These are phyloP conservation scores for Vanrija sp. DNA, from an alignment of 1,284 basidiomycete genomes.

Conservation along the genomic window DNA sequence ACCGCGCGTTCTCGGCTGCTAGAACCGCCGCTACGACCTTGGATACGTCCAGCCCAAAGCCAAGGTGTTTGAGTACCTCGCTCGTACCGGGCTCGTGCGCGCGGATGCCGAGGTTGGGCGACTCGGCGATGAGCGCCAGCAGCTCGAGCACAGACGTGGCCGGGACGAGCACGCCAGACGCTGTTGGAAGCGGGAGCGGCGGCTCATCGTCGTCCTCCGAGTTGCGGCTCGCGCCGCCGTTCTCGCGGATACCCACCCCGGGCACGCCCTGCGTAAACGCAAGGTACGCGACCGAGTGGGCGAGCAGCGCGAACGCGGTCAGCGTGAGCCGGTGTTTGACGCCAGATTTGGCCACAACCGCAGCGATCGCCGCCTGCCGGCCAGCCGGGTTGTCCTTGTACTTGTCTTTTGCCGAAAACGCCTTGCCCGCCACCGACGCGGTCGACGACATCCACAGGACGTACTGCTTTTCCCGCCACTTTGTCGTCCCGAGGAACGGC, in stretches of 20 bases:
- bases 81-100: conserved; percentile 38
- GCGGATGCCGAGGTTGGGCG: conserved; percentile 26
- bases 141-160: conserved; percentile 32
- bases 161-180: conserved; percentile 17
- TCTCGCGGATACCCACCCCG: conserved; percentile 28
- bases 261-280: conserved; percentile 42
- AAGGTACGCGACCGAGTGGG: conserved; percentile 41
- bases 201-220: conserved; percentile 17
- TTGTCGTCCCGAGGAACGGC: conserved; percentile 35
- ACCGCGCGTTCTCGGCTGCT: conserved; percentile 21
- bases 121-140: conserved; percentile 23
- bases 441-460: conserved; percentile 39
- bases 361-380: conserved; percentile 6
- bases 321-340: conserved; percentile 35
- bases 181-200: conserved; percentile 1
- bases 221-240: background rate
- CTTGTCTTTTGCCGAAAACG: conserved; percentile 2
- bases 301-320: conserved; percentile 35
- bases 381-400: background rate
- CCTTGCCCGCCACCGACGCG: conserved; percentile 21
- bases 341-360: conserved; percentile 13
- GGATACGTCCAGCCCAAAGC: conserved; percentile 39
- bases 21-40: conserved; percentile 35
- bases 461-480: conserved; percentile 32
- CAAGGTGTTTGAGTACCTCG: conserved; percentile 23